Evolutionary conservation across 345 rosid genomes (phyloP).

Genomic region (Turnera subulata): DNA sequence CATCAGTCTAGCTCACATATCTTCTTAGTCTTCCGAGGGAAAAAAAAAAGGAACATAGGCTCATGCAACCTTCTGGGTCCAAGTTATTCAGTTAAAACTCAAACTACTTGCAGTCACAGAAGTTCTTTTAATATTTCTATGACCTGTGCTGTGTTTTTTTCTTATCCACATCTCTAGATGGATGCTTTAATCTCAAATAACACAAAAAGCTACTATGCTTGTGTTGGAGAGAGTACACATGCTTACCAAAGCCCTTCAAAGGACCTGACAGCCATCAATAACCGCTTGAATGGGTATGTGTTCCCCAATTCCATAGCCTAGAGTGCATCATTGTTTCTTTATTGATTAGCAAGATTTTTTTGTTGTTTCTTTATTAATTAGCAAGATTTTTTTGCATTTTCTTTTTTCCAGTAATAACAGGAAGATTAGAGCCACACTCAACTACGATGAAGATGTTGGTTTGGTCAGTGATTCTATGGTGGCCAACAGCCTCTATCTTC

Average conservation of each 20-base stretch:
- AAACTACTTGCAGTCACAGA: too few relatives aligned
- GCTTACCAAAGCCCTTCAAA: slow-evolving; percentile 99
- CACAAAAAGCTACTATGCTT: slow-evolving; percentile 82
- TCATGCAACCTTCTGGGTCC: too few relatives aligned
- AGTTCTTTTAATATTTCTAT: too few relatives aligned
- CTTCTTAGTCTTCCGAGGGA: neutral
- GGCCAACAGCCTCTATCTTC: slow-evolving; percentile 74
- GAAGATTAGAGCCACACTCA: slow-evolving; percentile 63
- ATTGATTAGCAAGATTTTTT: too few relatives aligned
- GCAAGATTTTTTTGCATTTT: neutral
- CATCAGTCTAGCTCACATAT: neutral
- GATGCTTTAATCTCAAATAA: slow-evolving; percentile 88
- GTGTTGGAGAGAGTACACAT: slow-evolving; percentile 66
- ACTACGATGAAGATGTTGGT: slow-evolving; percentile 83
- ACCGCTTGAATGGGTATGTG: slow-evolving; percentile 73
- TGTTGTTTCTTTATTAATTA: too few relatives aligned
- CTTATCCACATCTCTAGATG: slow-evolving; percentile 46
- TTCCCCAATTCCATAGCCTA: neutral
- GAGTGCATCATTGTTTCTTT: too few relatives aligned
- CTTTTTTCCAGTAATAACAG: slow-evolving; percentile 44
- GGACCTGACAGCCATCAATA: slow-evolving; percentile 82
- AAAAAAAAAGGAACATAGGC: too few relatives aligned
- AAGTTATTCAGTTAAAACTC: too few relatives aligned
- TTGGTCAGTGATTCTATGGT: slow-evolving; percentile 95
- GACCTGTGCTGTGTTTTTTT: neutral